Conservation (phyloP, 2,329 filamentous ascomycete species). For the Ophiosphaerella herpotricha region DNA sequence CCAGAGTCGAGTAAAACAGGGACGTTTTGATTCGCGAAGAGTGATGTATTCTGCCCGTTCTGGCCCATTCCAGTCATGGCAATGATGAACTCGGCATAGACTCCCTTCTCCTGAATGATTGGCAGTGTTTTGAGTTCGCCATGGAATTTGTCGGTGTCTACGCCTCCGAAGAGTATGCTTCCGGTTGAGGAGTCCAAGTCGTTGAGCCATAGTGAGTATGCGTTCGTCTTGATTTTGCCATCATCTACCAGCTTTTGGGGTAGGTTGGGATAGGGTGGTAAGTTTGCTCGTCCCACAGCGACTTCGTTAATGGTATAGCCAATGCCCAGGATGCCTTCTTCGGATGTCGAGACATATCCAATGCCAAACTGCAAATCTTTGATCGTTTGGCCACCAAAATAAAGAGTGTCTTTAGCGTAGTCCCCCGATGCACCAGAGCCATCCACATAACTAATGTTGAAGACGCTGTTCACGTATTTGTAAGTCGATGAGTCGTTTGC, state of each 20-base stretch:
- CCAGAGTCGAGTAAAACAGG: constrained; percentile 74
- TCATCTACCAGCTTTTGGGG: constrained; percentile 67
- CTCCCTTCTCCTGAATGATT: constrained; percentile 54
- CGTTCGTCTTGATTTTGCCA: constrained; percentile 64
- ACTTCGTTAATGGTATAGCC: constrained; percentile 83
- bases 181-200: constrained; percentile 66
- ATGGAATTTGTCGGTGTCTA: constrained; percentile 74
- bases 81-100: constrained; percentile 60
- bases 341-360: constrained; percentile 65
- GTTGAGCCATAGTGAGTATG: constrained; percentile 71
- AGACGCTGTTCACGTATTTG: constrained; percentile 70
- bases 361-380: constrained; percentile 71
- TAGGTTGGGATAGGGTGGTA: constrained; percentile 61
- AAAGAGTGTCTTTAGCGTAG: constrained; percentile 76
- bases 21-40: constrained; percentile 50
- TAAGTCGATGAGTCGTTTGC: constrained; percentile 78
- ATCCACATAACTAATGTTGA: constrained; percentile 89
- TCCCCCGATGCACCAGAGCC: constrained; percentile 77
- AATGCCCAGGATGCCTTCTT: constrained; percentile 79
- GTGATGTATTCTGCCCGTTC: constrained; percentile 48
- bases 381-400: constrained; percentile 60
- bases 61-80: constrained; percentile 55
- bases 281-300: constrained; percentile 63
- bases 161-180: constrained; percentile 78
- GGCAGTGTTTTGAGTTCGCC: constrained; percentile 67